phyloP scores from a whole-genome alignment of 2,329 filamentous ascomycete species.

The Sclerotinia subarctica region DNA sequence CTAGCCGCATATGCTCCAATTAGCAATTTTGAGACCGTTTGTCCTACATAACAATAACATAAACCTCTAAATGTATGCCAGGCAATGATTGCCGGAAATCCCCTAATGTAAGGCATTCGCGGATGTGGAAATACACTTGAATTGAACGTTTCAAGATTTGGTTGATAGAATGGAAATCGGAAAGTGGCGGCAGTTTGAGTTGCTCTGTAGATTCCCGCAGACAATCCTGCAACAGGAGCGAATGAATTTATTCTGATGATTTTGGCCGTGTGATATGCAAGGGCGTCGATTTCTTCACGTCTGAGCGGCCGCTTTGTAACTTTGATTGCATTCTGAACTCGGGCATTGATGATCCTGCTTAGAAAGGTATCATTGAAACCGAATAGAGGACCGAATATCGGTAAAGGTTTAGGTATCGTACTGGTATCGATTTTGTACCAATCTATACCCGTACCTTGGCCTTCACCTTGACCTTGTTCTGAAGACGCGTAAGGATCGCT shows the following conservation, averaged over 20 bases:
- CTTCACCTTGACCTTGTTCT: neutral
- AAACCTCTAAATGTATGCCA: constrained; percentile 32
- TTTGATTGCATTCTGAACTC: neutral
- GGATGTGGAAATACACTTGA: constrained; percentile 26
- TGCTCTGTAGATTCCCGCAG: constrained; percentile 31
- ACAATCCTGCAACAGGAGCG: constrained; percentile 27
- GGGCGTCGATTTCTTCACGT: constrained; percentile 34
- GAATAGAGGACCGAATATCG: constrained; percentile 30
- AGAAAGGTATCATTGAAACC: constrained; percentile 28
- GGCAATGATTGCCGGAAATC: constrained; percentile 22
- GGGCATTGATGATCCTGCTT: neutral
- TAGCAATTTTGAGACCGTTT: constrained; percentile 26
- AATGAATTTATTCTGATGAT: constrained; percentile 34
- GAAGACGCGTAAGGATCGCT: constrained; percentile 31
- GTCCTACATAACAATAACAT: constrained; percentile 30
- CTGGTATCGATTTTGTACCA: constrained; percentile 19
- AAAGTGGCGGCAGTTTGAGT: constrained; percentile 29
- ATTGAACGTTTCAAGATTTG: constrained; percentile 33
- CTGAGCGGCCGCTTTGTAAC: constrained; percentile 27
- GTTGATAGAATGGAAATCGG: constrained; percentile 36
- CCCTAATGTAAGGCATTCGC: constrained; percentile 23
- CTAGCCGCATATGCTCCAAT: constrained; percentile 32
- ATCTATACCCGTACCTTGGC: neutral
- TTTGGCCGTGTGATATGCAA: constrained; percentile 34
- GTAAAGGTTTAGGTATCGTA: constrained; percentile 32